Evolutionary conservation across 345 rosid genomes (phyloP).

Genomic region (Eucalyptus tenuipes): DNA sequence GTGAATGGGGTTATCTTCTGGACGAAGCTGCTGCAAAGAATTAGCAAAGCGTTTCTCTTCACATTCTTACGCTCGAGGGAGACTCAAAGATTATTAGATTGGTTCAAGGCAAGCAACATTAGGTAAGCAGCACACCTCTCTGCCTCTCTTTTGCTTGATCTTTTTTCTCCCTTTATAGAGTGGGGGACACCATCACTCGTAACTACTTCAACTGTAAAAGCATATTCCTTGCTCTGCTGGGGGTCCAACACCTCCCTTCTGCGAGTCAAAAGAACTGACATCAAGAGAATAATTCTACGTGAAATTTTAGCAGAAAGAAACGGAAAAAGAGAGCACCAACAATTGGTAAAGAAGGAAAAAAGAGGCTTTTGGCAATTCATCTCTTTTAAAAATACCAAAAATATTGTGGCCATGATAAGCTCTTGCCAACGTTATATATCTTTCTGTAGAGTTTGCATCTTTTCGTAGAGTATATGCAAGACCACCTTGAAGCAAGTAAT

Average conservation of each 20-base stretch:
- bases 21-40: background rate
- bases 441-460: too few relatives aligned
- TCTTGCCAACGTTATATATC: background rate
- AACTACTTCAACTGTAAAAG: conserved; percentile 36
- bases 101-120: conserved; percentile 27
- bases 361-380: background rate
- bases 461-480: background rate
- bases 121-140: conserved; percentile 55
- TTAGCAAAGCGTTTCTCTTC: background rate
- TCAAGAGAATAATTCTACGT: background rate
- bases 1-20: background rate
- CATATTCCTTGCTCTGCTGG: conserved; percentile 24
- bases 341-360: background rate
- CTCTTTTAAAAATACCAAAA: background rate
- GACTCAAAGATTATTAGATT: conserved; percentile 6
- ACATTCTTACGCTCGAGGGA: background rate
- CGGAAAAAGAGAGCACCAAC: background rate
- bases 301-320: background rate
- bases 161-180: conserved; percentile 35
- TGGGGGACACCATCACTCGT: conserved; percentile 10
- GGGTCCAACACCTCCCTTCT: conserved; percentile 46
- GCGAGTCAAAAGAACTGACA: background rate
- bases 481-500: background rate
- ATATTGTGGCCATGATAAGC: background rate
- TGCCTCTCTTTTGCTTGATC: conserved; percentile 34